phyloP scores from a whole-genome alignment of 495 filamentous ascomycete species.

The Penicillium pancosmium region DNA sequence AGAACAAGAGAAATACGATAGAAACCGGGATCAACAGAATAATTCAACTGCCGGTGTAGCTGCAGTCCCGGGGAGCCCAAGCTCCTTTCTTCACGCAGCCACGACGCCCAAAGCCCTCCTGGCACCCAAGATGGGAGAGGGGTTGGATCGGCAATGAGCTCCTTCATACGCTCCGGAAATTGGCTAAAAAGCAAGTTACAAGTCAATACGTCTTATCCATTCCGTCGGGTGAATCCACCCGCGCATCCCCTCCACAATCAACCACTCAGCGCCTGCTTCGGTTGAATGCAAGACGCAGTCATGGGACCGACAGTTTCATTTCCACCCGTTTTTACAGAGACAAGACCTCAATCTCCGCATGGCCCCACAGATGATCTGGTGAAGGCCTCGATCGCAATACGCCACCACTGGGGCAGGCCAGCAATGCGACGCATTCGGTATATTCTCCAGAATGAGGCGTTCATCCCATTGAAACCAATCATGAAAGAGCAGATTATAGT shows the following conservation, averaged over 20 bases:
- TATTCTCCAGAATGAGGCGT: not conserved
- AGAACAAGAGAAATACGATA: not conserved
- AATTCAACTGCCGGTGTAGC: not conserved
- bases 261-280: not conserved
- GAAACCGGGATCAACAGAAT: not conserved
- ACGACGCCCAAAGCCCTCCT: not conserved
- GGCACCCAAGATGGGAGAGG: not conserved
- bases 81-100: not conserved
- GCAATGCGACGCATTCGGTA: not conserved
- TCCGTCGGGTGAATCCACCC: not conserved
- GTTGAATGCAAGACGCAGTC: not conserved
- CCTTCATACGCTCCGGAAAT: not conserved
- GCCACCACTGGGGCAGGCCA: not conserved
- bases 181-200: not conserved
- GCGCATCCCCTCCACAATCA: not conserved
- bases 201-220: not conserved
- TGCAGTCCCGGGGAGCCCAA: not conserved
- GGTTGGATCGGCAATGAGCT: not conserved
- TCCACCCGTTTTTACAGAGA: conserved; percentile 2
- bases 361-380: conserved; percentile 17
- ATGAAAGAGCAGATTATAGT: not conserved
- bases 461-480: not conserved
- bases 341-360: conserved; percentile 14
- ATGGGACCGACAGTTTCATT: conserved; percentile 4
- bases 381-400: not conserved